Base-by-base conservation (phyloP, 176 grass and related monocot species). In the Bromus sterilis region DNA sequence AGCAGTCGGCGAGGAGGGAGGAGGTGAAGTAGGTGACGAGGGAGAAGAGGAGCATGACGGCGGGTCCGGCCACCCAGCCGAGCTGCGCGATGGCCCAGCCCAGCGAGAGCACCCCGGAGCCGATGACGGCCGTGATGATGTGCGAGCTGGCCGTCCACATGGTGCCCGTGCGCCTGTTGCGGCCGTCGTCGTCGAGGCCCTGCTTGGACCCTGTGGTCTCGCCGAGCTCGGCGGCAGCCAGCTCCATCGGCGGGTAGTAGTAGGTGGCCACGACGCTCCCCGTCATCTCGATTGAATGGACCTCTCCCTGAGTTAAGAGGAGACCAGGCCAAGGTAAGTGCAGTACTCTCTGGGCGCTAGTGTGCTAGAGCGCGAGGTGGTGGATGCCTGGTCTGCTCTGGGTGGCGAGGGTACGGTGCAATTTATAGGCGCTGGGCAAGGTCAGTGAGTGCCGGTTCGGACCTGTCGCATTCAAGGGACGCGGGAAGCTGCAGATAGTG, bases 91-190 rank as follows among this genome's bases (percentile, higher is more conserved):
- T 94, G 6, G 93, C 97, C 97, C 97, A 99, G 5, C 79, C 93
- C 37, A 94, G 85, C 16, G 97, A 96, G 30, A 96, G 82, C 76
- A 96, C 87, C 5, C 93, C 97, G 28, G 97, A 99, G 0, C 93
- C 91, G 26, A 99, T 99, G 66, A 96, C 97, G 3, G 97, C 97
- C 10, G 93, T 99, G 72, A 99, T 96, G 6, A 99, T 99, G 89
- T 99, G 97, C 25, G 97, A 80, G 81, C 93, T 99, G 11, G 97
- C 74, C 56, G 97, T 99, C 91, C 93, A 94, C 41, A 94, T 77
- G 35, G 84, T 89, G 18, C 91, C 88, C 90, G 76, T 81, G 58
- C 93, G 81, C 78, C 77, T 96, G 70, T 86, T 90, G 41, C 85
- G 87, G 71, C 90, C 93, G 15, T 96, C 93, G 23, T 97, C 90